phyloP scores from a whole-genome alignment of 306 rosid species.

The Rosa chinensis region DNA sequence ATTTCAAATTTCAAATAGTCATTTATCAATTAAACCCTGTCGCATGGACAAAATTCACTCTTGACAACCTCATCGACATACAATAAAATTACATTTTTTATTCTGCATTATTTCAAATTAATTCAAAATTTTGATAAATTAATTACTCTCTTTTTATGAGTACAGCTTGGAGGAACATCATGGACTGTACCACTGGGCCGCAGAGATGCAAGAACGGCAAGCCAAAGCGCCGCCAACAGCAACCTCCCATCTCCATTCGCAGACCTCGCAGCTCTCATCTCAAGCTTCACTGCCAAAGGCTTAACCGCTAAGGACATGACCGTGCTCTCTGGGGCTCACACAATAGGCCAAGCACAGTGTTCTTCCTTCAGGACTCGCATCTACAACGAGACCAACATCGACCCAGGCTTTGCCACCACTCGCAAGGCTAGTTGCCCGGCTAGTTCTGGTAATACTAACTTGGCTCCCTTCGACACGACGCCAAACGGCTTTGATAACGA shows the following conservation, averaged over 20 bases:
- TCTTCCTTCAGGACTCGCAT: slow-evolving; percentile 49
- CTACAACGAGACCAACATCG: slow-evolving; percentile 70
- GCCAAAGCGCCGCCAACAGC: slow-evolving; percentile 54
- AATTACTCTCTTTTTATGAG: not conserved
- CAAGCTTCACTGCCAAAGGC: slow-evolving; percentile 43
- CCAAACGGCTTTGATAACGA: slow-evolving; percentile 47
- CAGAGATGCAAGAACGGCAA: slow-evolving; percentile 75
- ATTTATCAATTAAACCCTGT: not conserved
- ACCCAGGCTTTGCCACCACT: slow-evolving; percentile 41
- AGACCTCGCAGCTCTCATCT: slow-evolving; percentile 44
- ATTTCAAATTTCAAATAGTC: not conserved
- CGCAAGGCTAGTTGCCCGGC: slow-evolving; percentile 49
- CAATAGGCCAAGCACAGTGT: slow-evolving; percentile 59
- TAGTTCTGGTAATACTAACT: slow-evolving; percentile 48
- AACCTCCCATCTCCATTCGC: slow-evolving; percentile 57
- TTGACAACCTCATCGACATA: not conserved
- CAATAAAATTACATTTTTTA: not conserved
- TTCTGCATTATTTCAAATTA: not conserved
- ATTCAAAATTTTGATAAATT: not conserved
- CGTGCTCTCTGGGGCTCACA: slow-evolving; percentile 72
- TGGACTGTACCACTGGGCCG: slow-evolving; percentile 68
- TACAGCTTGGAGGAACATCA: slow-evolving; percentile 71
- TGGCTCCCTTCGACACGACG: slow-evolving; percentile 61
- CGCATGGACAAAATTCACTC: not conserved
- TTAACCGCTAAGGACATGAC: slow-evolving; percentile 51